Evolutionary conservation across 2,329 filamentous ascomycete genomes (phyloP), one percentile per base, ranked within the genome.

Genomic region (Fusarium dimerum): DNA sequence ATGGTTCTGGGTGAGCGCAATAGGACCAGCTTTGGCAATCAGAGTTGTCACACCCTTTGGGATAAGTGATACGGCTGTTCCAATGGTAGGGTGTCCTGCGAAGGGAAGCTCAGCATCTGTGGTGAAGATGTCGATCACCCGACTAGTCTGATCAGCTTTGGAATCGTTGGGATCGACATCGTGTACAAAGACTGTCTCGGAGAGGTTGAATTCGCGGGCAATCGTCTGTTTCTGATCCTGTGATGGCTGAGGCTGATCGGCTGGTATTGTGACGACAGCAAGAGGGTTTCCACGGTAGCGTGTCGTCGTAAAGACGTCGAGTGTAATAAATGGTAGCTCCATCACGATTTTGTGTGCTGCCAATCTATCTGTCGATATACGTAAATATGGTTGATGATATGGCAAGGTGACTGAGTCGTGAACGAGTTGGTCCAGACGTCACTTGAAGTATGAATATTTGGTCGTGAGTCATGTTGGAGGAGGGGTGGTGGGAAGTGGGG

Each of bases 121-220:
- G 34, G 81, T 81, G 72, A 86, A 87, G 60, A 87, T 87, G 67
- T 85, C 80, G 58, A 86, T 76, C 48, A 69, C 69, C 41, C 78
- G 69, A 44, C 51, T 48, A 55, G 54, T 71, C 63, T 48, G 67
- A 52, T 59, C 58, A 61, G 49, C 53, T 43, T 55, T 65, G 12
- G 59, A 52, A 18, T 65, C 56, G 44, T 72, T 69, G 29, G 68
- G 61, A 40, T 47, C 44, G 44, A 67, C 56, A 45, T 79, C 76
- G 69, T 86, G 81, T 34, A 86, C 68, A 63, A 87, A 87, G 43
- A 85, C 80, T 1, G 83, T 86, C 68, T 86, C 83, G 46, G 81
- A 84, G 61, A 84, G 79, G 68, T 84, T 84, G 72, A 87, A 86
- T 68, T 87, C 84, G 50, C 75, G 73, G 41, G 84, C 82, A 54